Conservation (phyloP, 805 yeast species). For the Candida quercuum region DNA sequence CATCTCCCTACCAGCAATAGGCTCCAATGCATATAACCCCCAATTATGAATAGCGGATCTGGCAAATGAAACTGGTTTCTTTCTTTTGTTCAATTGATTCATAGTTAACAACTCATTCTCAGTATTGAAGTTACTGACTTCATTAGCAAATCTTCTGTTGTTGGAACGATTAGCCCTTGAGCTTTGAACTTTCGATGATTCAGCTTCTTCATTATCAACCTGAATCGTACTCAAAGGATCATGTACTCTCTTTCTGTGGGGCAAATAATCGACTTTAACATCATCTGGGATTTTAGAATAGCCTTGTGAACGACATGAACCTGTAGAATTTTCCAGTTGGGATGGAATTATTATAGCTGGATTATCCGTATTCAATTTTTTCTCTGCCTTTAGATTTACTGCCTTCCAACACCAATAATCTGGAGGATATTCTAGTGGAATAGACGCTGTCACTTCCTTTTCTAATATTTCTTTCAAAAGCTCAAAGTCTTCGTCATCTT, state of each 20-base stretch:
- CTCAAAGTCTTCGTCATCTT: constrained; percentile 70
- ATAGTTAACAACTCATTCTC: constrained; percentile 78
- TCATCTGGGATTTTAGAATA: constrained; percentile 68
- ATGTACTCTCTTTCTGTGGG: constrained; percentile 69
- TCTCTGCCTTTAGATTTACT: constrained; percentile 26
- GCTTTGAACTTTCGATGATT: constrained; percentile 44
- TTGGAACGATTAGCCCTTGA: constrained; percentile 84
- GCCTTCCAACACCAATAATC: constrained; percentile 66
- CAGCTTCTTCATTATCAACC: constrained; percentile 49
- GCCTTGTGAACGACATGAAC: constrained; percentile 70
- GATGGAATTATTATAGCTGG: constrained; percentile 16
- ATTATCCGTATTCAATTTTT: constrained; percentile 21
- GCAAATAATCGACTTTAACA: constrained; percentile 68
- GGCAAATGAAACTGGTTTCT: constrained; percentile 94
- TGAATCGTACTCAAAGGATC: constrained; percentile 72
- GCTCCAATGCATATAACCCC: constrained; percentile 96
- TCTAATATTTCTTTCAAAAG: constrained; percentile 43
- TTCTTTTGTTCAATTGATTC: constrained; percentile 83
- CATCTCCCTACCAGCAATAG: constrained; percentile 95
- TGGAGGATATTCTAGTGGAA: constrained; percentile 21
- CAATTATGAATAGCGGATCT: constrained; percentile 96
- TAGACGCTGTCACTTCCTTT: constrained; percentile 1
- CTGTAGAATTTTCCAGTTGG: constrained; percentile 38
- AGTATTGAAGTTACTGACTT: constrained; percentile 75
- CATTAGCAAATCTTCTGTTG: constrained; percentile 85